Conservation (phyloP, 495 filamentous ascomycete genomes). For the Hypoxylon cercidicola region DNA sequence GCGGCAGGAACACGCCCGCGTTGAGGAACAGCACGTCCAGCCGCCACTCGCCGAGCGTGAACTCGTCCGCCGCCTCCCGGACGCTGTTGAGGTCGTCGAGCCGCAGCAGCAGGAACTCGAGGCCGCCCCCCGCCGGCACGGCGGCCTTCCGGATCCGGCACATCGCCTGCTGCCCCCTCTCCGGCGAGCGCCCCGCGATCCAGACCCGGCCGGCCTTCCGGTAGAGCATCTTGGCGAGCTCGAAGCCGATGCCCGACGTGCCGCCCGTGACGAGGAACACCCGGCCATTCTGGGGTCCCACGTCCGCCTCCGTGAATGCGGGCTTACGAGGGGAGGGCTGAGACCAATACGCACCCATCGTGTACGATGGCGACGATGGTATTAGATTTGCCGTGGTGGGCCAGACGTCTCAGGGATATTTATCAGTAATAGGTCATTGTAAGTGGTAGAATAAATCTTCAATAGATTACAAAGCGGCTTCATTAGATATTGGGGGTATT, state of each 20-base stretch:
- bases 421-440: too few species aligned
- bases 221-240: constrained; percentile 56
- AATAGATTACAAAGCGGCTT: too few species aligned
- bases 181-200: constrained; percentile 54
- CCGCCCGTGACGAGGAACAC: constrained; percentile 61
- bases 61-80: constrained; percentile 32
- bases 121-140: constrained; percentile 25
- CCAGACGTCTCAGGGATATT: too few species aligned
- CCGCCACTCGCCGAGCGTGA: constrained; percentile 36
- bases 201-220: constrained; percentile 53
- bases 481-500: too few species aligned
- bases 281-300: constrained; percentile 35
- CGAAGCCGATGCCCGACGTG: constrained; percentile 55
- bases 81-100: constrained; percentile 44
- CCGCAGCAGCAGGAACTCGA: constrained; percentile 41
- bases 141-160: constrained; percentile 31
- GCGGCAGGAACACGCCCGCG: constrained; percentile 52
- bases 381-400: too few species aligned
- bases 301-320: constrained; percentile 36
- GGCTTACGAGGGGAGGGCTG: constrained; percentile 44
- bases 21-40: constrained; percentile 47
- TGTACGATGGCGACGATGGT: neutral
- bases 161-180: constrained; percentile 36
- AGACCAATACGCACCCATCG: constrained; percentile 22
- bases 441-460: too few species aligned